Evolutionary conservation across 2,329 filamentous ascomycete genomes (phyloP), one percentile per base, ranked within the genome.

Genomic region (Clathrospora elynae): DNA sequence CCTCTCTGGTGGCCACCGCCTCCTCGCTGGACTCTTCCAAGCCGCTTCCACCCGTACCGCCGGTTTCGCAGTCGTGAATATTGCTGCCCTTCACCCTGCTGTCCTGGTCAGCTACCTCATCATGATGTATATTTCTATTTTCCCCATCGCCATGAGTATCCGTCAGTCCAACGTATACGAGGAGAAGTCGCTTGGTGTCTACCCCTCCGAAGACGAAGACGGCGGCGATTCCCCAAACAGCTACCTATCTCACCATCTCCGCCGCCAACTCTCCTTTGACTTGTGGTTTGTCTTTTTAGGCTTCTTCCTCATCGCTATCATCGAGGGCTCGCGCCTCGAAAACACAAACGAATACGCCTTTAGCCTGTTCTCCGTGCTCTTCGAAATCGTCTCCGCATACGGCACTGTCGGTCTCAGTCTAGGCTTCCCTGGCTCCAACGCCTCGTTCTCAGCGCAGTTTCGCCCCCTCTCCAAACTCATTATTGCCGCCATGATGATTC

Each of bases 121-220:
- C 70, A 97, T 97, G 93, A 97, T 97, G 93, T 97, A 97, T 71
- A 96, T 97, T 50, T 96, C 91, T 44, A 88, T 96, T 46, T 95
- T 96, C 59, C 92, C 92, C 4, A 95, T 97, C 58, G 92, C 93
- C 65, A 97, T 97, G 61, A 93, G 88, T 5, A 87, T 97, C 59
- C 90, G 92, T 38, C 80, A 88, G 53, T 96, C 92, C 45, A 97
- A 97, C 66, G 92, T 96, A 2, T 97, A 97, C 74, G 92, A 96
- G 71, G 92, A 97, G 66, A 88, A 86, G 54, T 89, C 85, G 0
- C 79, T 93, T 0, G 89, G 89, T 4, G 83, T 95, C 19, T 90
- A 87, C 62, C 75, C 74, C 35, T 73, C 73, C 23, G 77, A 79
- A 13, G 56, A 26, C 18, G 72, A 76, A 1, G 72, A 75, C 3